Evolutionary conservation across 2,329 filamentous ascomycete species (phyloP).

Genomic region (Fusarium liriodendri): DNA sequence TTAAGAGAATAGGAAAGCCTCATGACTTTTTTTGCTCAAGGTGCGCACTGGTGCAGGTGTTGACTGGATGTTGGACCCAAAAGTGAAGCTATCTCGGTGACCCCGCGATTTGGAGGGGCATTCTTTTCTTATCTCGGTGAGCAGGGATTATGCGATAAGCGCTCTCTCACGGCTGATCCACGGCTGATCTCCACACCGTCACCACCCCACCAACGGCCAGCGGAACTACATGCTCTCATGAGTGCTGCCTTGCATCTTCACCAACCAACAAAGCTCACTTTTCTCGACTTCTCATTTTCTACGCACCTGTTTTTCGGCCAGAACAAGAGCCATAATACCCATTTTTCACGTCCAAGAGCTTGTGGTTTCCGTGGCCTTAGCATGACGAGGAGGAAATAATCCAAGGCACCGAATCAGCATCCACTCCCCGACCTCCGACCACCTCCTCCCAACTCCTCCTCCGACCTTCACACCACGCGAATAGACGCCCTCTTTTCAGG

Average conservation of each 20-base stretch:
- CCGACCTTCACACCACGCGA: not conserved
- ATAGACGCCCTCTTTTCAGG: constrained; percentile 14
- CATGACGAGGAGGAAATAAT: constrained; percentile 21
- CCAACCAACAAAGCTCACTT: constrained; percentile 17
- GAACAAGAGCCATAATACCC: not conserved
- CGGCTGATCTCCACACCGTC: constrained; percentile 24
- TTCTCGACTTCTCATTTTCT: not conserved
- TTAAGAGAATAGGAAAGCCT: not conserved
- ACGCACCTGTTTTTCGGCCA: not conserved
- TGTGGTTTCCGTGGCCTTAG: not conserved
- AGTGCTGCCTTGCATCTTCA: constrained; percentile 30
- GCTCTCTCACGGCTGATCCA: constrained; percentile 22
- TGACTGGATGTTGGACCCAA: not conserved
- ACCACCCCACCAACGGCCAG: constrained; percentile 30
- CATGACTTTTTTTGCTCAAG: not conserved
- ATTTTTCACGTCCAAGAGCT: not conserved
- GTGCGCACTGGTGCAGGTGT: not conserved
- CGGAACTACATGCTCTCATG: constrained; percentile 31
- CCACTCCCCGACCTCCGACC: constrained; percentile 12
- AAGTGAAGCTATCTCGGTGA: constrained; percentile 22
- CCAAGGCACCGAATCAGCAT: constrained; percentile 13
- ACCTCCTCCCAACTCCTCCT: constrained; percentile 9
- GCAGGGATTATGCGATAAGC: constrained; percentile 9
- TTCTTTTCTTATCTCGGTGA: constrained; percentile 18
- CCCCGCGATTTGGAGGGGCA: constrained; percentile 33